Base-by-base conservation (phyloP, 2,329 filamentous ascomycete species). In the Eutypa lata region DNA sequence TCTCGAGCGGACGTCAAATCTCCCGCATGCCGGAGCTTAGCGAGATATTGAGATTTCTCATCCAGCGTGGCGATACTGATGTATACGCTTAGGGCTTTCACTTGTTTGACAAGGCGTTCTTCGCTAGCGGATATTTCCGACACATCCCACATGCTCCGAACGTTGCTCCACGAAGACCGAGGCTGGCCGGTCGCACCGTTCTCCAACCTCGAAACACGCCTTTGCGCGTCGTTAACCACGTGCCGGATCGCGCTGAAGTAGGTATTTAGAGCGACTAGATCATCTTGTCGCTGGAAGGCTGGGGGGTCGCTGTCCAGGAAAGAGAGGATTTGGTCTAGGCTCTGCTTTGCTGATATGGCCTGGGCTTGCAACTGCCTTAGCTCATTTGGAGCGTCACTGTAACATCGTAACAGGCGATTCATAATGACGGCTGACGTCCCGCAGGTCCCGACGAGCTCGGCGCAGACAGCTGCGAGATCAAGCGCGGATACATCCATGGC, bases 231-330 rank as follows among this genome's bases (percentile, higher is more conserved):
- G 42, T 43, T 45, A 38, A 50, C 26, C 24, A 56, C 19, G 40
- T 40, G 18, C 5, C 16, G n/a, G 48, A 56, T 47, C 4, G 51
- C 50, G 19, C 44, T 48, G 35, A 53, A 49, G 22, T 49, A 47
- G 18, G 28, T 24, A 26, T 44, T 37, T 21, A 56, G 46, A 33
- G 28, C 38, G 3, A 47, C 43, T 6, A 53, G 19, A 26, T 53
- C 51, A 44, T 35, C 38, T 44, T 37, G 26, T 24, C 42, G 33
- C 24, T 42, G 48, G 31, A 52, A 54, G 7, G 42, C 48, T 2
- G 54, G 54, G 8, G 26, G n/a, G 18, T 56, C 54, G 43, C 54
- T 40, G n/a, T 56, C 54, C 3, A 56, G 40, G 26, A 51, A 40
- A 16, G 54, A 28, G 6, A 56, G 44, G 2, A 56, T 35, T 19